phyloP scores from a whole-genome alignment of 116 monocot species.

The Trichopus zeylanicus region DNA sequence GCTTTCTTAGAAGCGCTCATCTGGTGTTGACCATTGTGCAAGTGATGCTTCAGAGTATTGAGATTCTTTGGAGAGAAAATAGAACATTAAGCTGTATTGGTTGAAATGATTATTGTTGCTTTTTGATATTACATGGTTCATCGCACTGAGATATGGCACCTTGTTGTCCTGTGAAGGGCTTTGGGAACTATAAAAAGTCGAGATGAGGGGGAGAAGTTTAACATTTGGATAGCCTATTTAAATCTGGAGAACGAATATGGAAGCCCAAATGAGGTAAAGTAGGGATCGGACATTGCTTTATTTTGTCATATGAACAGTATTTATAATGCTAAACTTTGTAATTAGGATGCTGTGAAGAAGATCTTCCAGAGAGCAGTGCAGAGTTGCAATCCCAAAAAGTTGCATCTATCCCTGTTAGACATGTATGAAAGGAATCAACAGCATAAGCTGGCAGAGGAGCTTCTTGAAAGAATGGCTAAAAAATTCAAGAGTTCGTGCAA shows the following conservation, averaged over 20 bases:
- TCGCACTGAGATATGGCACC: not conserved
- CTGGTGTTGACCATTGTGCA: no score
- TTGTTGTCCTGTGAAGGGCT: conserved; percentile 46
- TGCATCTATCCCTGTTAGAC: conserved; percentile 73
- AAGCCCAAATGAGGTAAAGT: conserved; percentile 55
- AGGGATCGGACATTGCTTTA: not conserved
- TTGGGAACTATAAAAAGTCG: conserved; percentile 67
- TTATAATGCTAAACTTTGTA: conserved; percentile 1
- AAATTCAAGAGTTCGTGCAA: conserved; percentile 85
- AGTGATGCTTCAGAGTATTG: no score
- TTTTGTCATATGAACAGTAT: not conserved
- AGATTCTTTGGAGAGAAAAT: no score
- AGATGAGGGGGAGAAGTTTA: conserved; percentile 94
- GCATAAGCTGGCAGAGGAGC: conserved; percentile 50
- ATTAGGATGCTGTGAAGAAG: conserved; percentile 72
- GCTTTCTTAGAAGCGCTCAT: no score
- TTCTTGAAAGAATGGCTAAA: conserved; percentile 76
- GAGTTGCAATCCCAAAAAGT: conserved; percentile 74
- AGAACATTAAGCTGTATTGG: not conserved
- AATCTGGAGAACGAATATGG: conserved; percentile 94
- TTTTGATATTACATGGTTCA: not conserved
- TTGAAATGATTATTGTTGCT: not conserved
- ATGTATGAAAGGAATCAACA: conserved; percentile 81
- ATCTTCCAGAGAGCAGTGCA: conserved; percentile 75
- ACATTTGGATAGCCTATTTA: conserved; percentile 91